A percentile compares a stretch with the other conserved stretches of the same genome.
Evolutionary conservation across 1,284 basidiomycete species (phyloP).

Genomic region (Ustilago nuda): DNA sequence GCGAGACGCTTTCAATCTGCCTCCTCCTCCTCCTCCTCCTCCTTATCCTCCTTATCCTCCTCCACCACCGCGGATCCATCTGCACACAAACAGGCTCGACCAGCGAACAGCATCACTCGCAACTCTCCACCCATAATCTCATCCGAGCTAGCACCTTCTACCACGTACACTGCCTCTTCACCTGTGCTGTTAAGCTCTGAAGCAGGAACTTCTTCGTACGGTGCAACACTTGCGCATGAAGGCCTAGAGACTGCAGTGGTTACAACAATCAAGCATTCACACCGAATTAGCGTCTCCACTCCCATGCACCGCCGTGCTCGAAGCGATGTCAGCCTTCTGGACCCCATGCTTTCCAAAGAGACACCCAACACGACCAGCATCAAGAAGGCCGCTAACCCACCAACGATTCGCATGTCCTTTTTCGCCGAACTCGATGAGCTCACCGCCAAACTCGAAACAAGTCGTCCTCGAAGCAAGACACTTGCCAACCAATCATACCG

Average conservation of each 20-base stretch:
- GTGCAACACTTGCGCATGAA: not conserved
- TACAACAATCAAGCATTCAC: conserved; percentile 26
- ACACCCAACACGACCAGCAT: not conserved
- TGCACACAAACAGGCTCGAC: not conserved
- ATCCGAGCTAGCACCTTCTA: not conserved
- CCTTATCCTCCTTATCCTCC: too few relatives aligned
- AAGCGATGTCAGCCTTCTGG: conserved; percentile 38
- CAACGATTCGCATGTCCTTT: conserved; percentile 21
- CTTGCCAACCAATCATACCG: conserved; percentile 4
- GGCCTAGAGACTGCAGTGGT: not conserved
- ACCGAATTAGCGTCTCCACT: conserved; percentile 39
- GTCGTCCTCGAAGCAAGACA: conserved; percentile 28
- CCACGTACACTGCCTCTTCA: not conserved
- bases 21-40: not conserved
- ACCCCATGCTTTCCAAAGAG: conserved; percentile 19
- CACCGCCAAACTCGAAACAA: conserved; percentile 28
- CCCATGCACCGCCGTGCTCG: conserved; percentile 38
- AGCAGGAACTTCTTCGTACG: conserved; percentile 5
- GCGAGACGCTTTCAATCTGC: conserved; percentile 23
- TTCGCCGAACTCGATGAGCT: conserved; percentile 33
- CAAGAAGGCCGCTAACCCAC: conserved; percentile 2
- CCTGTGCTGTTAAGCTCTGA: not conserved
- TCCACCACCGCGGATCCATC: not conserved
- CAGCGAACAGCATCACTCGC: conserved; percentile 1
- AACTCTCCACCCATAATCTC: conserved; percentile 1